These are phyloP conservation scores for Yamadazyma dushanensis DNA, from an alignment of 1,139 yeast genomes.

Conservation along the genomic window DNA sequence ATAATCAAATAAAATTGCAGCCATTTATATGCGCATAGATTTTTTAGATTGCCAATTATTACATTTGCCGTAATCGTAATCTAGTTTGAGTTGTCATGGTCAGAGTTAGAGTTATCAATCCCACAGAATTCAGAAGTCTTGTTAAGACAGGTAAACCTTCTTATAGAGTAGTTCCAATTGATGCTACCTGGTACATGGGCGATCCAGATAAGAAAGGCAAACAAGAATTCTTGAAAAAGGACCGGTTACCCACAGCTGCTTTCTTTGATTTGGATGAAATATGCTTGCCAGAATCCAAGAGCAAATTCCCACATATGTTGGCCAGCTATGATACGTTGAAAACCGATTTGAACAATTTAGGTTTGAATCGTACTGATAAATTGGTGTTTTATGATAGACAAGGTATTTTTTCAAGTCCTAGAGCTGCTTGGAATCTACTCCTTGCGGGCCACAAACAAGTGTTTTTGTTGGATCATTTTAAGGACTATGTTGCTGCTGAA, in stretches of 20 bases:
- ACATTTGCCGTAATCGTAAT: too few species aligned
- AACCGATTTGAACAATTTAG: slow-evolving; percentile 48
- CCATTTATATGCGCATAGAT: too few species aligned
- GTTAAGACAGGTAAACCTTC: slow-evolving; percentile 13
- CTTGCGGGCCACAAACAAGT: slow-evolving; percentile 74
- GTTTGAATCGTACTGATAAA: slow-evolving; percentile 49
- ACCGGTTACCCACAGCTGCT: slow-evolving; percentile 65
- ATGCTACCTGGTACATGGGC: slow-evolving; percentile 94
- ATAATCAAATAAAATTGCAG: not conserved
- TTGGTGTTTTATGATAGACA: slow-evolving; percentile 83
- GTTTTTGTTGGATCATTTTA: slow-evolving; percentile 61
- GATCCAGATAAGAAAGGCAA: slow-evolving; percentile 60
- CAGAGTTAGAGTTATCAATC: slow-evolving; percentile 14
- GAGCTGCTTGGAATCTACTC: slow-evolving; percentile 88
- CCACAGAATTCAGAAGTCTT: slow-evolving; percentile 10
- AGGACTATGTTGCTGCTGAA: slow-evolving; percentile 40
- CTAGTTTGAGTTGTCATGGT: too few species aligned
- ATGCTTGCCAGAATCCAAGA: slow-evolving; percentile 48
- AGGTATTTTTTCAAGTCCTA: slow-evolving; percentile 84
- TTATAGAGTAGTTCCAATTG: slow-evolving; percentile 63
- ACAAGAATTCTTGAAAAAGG: slow-evolving; percentile 53
- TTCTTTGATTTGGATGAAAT: slow-evolving; percentile 80
- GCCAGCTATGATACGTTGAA: slow-evolving; percentile 63
- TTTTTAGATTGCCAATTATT: too few species aligned
- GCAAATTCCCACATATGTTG: slow-evolving; percentile 92